phyloP scores from a whole-genome alignment of 73 alveolate genomes.

The Effrenium voratum region DNA sequence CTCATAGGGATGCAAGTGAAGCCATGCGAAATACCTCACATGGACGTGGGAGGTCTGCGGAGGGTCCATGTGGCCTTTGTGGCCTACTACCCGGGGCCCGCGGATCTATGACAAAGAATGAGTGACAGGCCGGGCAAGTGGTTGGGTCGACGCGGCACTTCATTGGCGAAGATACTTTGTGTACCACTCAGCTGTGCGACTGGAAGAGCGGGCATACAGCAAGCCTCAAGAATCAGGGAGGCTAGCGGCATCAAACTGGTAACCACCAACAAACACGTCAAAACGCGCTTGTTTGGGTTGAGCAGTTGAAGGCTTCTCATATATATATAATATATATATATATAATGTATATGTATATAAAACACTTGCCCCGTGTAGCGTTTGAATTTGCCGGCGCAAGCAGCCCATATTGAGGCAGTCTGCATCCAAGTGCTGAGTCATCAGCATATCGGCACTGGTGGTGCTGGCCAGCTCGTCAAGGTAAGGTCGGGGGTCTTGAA shows the following conservation, averaged over 20 bases:
- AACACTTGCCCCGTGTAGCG: too few species aligned
- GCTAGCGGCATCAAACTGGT: background rate
- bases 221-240: background rate
- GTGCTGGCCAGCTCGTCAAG: background rate
- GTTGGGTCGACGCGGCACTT: too few species aligned
- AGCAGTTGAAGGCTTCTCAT: background rate
- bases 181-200: slow-evolving; percentile 17
- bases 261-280: background rate
- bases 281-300: background rate
- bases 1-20: slow-evolving; percentile 33
- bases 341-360: too few species aligned
- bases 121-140: too few species aligned
- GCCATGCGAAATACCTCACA: slow-evolving; percentile 3
- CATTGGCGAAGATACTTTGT: background rate
- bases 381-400: too few species aligned
- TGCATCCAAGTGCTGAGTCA: slow-evolving; percentile 25
- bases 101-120: too few species aligned
- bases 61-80: too few species aligned
- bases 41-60: too few species aligned
- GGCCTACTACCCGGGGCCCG: too few species aligned
- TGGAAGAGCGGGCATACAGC: slow-evolving; percentile 4
- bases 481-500: slow-evolving; percentile 16
- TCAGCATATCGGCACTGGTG: background rate
- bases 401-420: slow-evolving; percentile 43
- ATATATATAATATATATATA: too few species aligned